These are phyloP conservation scores for Populus nigra DNA, from an alignment of 345 rosid genomes.

Conservation along the genomic window DNA sequence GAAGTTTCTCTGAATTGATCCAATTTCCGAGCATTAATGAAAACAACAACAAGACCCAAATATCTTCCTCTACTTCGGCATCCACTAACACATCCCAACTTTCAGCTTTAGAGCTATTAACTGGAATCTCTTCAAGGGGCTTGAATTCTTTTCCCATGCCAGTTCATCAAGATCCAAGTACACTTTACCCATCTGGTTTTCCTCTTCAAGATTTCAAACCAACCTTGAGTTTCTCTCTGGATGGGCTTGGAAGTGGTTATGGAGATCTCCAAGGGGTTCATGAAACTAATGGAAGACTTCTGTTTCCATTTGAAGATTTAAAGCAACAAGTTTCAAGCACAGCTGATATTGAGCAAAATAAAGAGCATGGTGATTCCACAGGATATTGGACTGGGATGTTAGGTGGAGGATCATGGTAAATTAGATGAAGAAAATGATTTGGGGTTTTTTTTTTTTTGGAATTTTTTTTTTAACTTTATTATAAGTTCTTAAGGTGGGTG, in stretches of 20 bases:
- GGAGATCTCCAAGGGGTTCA: conserved; percentile 48
- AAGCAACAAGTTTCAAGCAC: conserved; percentile 70
- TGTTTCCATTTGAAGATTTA: conserved; percentile 93
- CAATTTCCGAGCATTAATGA: conserved; percentile 42
- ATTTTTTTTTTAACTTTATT: conserved; percentile 17
- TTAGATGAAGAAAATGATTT: conserved; percentile 29
- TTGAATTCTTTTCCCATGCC: conserved; percentile 68
- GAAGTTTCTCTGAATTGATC: conserved; percentile 59
- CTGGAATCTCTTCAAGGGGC: conserved; percentile 58
- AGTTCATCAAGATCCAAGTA: conserved; percentile 55
- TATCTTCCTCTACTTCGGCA: conserved; percentile 23
- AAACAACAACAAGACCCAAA: conserved; percentile 34
- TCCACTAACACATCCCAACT: conserved; percentile 30
- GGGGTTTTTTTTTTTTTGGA: conserved; percentile 18
- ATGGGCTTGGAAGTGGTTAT: conserved; percentile 59
- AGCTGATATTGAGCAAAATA: conserved; percentile 40
- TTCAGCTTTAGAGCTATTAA: conserved; percentile 71
- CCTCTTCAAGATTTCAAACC: conserved; percentile 84
- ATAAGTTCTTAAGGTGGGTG: conserved; percentile 37
- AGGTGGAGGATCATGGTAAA: conserved; percentile 94
- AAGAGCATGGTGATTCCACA: conserved; percentile 51
- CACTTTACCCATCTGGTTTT: conserved; percentile 49
- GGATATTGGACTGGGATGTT: conserved; percentile 96
- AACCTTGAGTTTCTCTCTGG: conserved; percentile 68
- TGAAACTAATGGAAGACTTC: conserved; percentile 54